A percentile compares a stretch with the other conserved stretches of the same genome.
These are phyloP conservation scores for Scopulariopsis brevicaulis DNA, from an alignment of 2,329 filamentous ascomycete genomes.

Conservation along the genomic window DNA sequence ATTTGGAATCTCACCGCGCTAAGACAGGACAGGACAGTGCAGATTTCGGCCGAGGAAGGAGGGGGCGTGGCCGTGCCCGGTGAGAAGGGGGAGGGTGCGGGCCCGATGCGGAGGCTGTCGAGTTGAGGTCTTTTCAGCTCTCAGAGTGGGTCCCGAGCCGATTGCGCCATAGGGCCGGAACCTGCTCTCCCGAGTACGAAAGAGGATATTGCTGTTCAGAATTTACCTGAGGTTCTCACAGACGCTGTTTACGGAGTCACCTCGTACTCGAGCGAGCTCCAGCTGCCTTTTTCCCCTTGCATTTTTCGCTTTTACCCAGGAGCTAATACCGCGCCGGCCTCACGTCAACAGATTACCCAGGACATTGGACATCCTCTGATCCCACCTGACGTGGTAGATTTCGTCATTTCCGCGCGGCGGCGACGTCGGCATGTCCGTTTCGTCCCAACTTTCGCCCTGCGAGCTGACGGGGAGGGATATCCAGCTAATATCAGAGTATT, in stretches of 20 bases:
- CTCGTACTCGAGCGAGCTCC: no score
- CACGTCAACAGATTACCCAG: background rate
- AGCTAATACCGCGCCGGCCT: background rate
- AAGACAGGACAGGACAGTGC: background rate
- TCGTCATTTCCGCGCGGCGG: background rate
- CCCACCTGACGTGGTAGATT: background rate
- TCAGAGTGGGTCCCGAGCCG: no score
- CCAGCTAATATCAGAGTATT: slow-evolving; percentile 1
- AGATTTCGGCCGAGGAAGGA: background rate
- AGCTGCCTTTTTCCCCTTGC: no score
- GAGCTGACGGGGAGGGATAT: background rate
- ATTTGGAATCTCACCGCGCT: background rate
- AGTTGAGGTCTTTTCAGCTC: background rate
- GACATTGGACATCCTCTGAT: background rate
- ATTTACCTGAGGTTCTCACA: no score
- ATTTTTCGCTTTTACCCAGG: background rate
- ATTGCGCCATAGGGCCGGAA: no score
- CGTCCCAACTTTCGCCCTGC: slow-evolving; percentile 2
- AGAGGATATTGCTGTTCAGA: no score
- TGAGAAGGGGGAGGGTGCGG: background rate
- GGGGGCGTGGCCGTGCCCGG: background rate
- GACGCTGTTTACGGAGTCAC: no score
- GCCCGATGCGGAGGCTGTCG: background rate
- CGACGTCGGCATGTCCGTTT: background rate
- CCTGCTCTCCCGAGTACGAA: no score